These are phyloP conservation scores for Vanderwaltozyma yarrowii DNA, from an alignment of 805 yeast genomes.

Conservation along the genomic window DNA sequence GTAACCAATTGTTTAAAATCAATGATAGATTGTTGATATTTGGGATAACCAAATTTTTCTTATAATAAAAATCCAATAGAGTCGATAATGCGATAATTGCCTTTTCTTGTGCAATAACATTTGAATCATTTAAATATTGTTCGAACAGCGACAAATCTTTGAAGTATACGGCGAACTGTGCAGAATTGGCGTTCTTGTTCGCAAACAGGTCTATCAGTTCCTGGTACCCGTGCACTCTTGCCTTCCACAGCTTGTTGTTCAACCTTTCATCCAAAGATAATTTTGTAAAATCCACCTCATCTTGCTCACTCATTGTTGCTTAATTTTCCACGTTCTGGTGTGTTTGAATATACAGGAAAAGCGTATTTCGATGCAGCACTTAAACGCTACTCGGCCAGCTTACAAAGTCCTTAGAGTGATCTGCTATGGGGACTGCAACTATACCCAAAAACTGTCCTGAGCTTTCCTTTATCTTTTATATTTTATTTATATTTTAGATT, in stretches of 20 bases:
- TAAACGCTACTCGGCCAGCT: no score
- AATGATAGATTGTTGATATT: background rate
- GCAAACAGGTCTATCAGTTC: slow-evolving; percentile 46
- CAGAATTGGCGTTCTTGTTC: slow-evolving; percentile 26
- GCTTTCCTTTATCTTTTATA: no score
- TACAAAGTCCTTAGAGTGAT: no score
- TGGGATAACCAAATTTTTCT: background rate
- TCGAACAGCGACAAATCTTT: slow-evolving; percentile 46
- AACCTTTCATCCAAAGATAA: slow-evolving; percentile 60
- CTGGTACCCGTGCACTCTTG: slow-evolving; percentile 67
- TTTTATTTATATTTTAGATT: no score
- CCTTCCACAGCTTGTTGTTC: slow-evolving; percentile 78
- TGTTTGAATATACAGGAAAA: no score
- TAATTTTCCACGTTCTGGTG: no score
- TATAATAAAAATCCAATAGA: slow-evolving; percentile 3
- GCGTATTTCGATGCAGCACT: no score
- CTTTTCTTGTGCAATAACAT: slow-evolving; percentile 86
- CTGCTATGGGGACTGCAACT: no score
- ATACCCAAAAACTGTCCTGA: no score
- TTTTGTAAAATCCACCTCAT: slow-evolving; percentile 50
- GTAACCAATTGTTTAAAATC: slow-evolving; percentile 13
- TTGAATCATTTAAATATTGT: slow-evolving; percentile 59
- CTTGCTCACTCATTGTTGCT: slow-evolving; percentile 14
- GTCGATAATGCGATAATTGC: slow-evolving; percentile 46
- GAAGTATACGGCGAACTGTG: slow-evolving; percentile 27